phyloP scores from a whole-genome alignment of 192 early-diverging fungal genomes.

The Coemansia sp. region DNA sequence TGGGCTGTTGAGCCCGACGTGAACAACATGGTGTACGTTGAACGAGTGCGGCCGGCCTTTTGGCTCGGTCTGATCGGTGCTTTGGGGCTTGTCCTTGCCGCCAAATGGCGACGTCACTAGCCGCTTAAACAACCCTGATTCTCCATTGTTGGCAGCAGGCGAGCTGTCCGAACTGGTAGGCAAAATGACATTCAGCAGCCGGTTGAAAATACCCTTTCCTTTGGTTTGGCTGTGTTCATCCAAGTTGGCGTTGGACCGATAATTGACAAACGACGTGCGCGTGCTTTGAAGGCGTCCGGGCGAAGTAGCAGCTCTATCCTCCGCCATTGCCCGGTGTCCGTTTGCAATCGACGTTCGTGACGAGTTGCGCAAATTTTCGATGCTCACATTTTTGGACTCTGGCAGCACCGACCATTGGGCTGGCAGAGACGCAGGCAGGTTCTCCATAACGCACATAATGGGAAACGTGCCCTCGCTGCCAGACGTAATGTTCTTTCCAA shows the following conservation, averaged over 20 bases:
- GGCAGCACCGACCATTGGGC: slow-evolving; percentile 53
- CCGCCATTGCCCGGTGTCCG: slow-evolving; percentile 5
- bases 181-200: slow-evolving; percentile 26
- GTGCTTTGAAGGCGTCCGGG: slow-evolving; percentile 12
- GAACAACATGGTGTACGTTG: slow-evolving; percentile 39
- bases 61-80: slow-evolving; percentile 7
- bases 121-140: slow-evolving; percentile 28
- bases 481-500: slow-evolving; percentile 75
- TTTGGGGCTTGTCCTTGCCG: background rate
- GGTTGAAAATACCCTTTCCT: slow-evolving; percentile 24
- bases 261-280: slow-evolving; percentile 10
- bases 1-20: slow-evolving; percentile 32
- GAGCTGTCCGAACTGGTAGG: background rate
- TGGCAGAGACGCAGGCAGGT: slow-evolving; percentile 34
- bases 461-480: slow-evolving; percentile 80
- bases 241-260: background rate
- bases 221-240: slow-evolving; percentile 9
- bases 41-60: slow-evolving; percentile 41
- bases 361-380: slow-evolving; percentile 31
- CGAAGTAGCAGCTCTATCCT: background rate
- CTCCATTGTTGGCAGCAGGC: slow-evolving; percentile 1
- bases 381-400: slow-evolving; percentile 31
- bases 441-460: slow-evolving; percentile 67
- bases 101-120: slow-evolving; percentile 29
- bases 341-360: slow-evolving; percentile 11